A percentile compares a stretch with the other conserved stretches of the same genome.
These are phyloP conservation scores for Paradendryphiella salina DNA, from an alignment of 2,329 filamentous ascomycete genomes.

Conservation along the genomic window DNA sequence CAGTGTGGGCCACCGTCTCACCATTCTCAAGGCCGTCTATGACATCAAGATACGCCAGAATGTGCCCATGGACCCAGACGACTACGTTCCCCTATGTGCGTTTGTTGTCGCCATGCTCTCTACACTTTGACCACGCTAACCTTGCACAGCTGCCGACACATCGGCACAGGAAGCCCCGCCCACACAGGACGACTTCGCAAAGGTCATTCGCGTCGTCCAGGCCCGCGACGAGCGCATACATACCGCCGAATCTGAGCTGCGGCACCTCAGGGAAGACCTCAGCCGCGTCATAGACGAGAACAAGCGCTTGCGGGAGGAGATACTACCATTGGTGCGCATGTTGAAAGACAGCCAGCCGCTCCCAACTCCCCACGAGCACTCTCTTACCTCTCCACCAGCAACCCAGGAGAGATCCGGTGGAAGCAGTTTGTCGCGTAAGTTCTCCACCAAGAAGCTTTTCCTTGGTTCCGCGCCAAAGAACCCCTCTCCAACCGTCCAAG, in stretches of 20 bases:
- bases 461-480: conserved; percentile 54
- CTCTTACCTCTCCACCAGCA: conserved; percentile 42
- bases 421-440: conserved; percentile 56
- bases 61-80: conserved; percentile 85
- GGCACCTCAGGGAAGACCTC: conserved; percentile 65
- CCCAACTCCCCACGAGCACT: conserved; percentile 48
- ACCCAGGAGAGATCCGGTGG: conserved; percentile 43
- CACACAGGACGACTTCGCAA: conserved; percentile 89
- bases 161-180: conserved; percentile 83
- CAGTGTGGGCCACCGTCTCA: conserved; percentile 91
- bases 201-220: conserved; percentile 85
- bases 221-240: conserved; percentile 89
- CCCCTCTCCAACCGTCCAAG: conserved; percentile 55
- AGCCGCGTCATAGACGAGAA: conserved; percentile 73
- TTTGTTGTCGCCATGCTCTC: conserved; percentile 19
- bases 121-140: conserved; percentile 2
- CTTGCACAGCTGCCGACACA: conserved; percentile 75
- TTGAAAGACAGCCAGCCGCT: conserved; percentile 90
- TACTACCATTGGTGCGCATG: conserved; percentile 85
- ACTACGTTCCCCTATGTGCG: conserved; percentile 91
- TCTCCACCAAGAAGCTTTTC: conserved; percentile 58
- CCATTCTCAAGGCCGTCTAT: conserved; percentile 93
- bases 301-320: conserved; percentile 82
- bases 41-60: conserved; percentile 95
- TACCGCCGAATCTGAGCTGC: conserved; percentile 79